Conservation (phyloP, 192 early-diverging fungal genomes). For the Phycomyces blakesleeanus region DNA sequence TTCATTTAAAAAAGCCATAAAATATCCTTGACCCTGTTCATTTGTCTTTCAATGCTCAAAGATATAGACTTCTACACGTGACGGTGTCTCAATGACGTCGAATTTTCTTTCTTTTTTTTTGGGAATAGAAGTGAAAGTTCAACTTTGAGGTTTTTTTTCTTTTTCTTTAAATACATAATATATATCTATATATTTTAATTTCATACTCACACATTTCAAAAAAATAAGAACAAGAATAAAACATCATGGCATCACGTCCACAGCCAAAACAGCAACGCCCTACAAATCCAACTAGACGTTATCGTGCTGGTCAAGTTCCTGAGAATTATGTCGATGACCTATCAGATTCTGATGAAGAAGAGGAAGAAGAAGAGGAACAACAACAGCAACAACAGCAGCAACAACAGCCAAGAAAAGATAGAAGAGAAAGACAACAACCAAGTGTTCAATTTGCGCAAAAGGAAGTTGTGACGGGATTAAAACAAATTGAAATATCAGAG, state of each 20-base stretch:
- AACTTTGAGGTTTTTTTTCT: no score
- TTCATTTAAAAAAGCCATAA: no score
- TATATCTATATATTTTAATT: background rate
- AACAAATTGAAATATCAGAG: slow-evolving; percentile 45
- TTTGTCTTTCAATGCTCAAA: no score
- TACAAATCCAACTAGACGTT: slow-evolving; percentile 49
- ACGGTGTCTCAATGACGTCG: no score
- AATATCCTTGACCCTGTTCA: no score
- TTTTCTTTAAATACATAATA: no score
- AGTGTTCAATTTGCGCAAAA: slow-evolving; percentile 29
- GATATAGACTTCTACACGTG: no score
- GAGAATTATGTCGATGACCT: slow-evolving; percentile 49
- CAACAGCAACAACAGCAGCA: slow-evolving; percentile 11
- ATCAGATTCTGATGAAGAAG: slow-evolving; percentile 50
- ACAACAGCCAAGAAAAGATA: slow-evolving; percentile 10
- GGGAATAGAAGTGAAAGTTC: no score
- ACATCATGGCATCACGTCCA: slow-evolving; percentile 24
- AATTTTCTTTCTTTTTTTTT: no score
- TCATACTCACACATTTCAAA: background rate
- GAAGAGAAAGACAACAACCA: slow-evolving; percentile 6
- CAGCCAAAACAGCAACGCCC: slow-evolving; percentile 18
- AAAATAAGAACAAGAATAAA: background rate
- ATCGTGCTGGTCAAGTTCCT: slow-evolving; percentile 56
- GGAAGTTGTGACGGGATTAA: slow-evolving; percentile 39
- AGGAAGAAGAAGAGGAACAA: slow-evolving; percentile 39